Evolutionary conservation across 768 basidiomycete genomes (phyloP), one percentile per base, ranked within the genome.

Genomic region (Mrakia blollopis): DNA sequence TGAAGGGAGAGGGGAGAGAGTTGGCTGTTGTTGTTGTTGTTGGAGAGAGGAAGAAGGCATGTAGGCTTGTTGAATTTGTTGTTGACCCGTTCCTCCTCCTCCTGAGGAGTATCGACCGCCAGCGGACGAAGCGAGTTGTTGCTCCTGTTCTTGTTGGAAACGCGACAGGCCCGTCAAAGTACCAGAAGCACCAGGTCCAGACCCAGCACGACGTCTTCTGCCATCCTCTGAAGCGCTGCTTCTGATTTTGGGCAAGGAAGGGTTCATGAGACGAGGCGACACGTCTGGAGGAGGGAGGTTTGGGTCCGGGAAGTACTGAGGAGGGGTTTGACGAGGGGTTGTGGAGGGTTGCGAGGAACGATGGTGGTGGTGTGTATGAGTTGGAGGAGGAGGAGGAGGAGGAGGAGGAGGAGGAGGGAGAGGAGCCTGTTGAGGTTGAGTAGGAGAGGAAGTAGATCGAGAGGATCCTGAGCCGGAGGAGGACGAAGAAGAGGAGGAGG

Each of bases 261-360:
- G 44, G 41, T 65, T 74, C 73, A 74, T 39, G 16, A 39, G 73
- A 0, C 73, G 61, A 10, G 73, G 73, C 2, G 62, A 65, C 16
- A 74, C 39, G 30, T 74, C 73, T 0, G 73, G 73, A 63, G 73
- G 62, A 25, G 73, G 73, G n/a, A 68, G 52, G 23, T 44, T 30
- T 1, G 73, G 73, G 11, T 74, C 73, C 2, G 73, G 73, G n/a
- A 65, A 50, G 30, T 28, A 50, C 21, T 74, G 44, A 13, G 44
- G n/a, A 32, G 44, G 14, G 25, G 57, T 25, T 25, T 57, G 32
- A 50, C 35, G 37, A 25, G 70, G 32, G 30, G 32, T 47, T n/a
- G 37, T 54, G 2, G 32, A 50, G 50, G 70, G 54, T 52, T 47
- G 44, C 8, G 69, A 44, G 41, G 14, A 44, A 7, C 16, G 37